Base-by-base conservation (phyloP, 306 rosid genomes). In the Castanea sativa region DNA sequence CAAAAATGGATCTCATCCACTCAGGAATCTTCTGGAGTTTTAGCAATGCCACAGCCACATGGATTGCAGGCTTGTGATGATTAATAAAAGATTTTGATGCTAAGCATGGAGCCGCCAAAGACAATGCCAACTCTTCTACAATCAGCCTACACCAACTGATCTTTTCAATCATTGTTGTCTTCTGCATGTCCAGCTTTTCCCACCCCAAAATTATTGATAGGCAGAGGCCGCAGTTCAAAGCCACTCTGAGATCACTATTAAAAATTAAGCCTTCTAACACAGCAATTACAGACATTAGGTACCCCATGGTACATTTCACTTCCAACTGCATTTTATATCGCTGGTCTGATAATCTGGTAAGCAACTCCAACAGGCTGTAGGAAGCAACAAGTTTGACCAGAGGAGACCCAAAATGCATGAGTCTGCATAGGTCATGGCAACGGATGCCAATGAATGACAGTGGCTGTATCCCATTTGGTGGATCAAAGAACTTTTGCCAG, bases 401-500 rank as follows among this genome's bases (percentile, higher is more conserved):
- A 61, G 90, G 80, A 79, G 98, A 89, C 65, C 99, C 99, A 76
- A 91, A 92, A 86, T 91, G 88, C 80, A 95, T 52, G n/a, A 92
- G 85, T 84, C 94, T 90, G 92, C 97, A 90, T 55, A 95, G 83
- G 71, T 90, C 94, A 78, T 92, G 91, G 87, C 98, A 91, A 73
- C 65, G 81, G 69, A 95, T 86, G 86, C 93, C 81, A 65, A 92
- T 77, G 73, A 83, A 81, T 83, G 94, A 79, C 57, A 78, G 81
- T 14, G 89, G 85, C 78, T 69, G 91, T 15, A 74, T 73, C 82
- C 86, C 81, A 73, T 83, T 87, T 25, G 68, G 73, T 53, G 88
- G 88, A 55, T 68, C 87, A 63, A 91, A 80, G 81, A 90, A 85
- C 77, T 75, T 79, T 80, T 89, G 93, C 99, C 98, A 95, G 84